phyloP scores from a whole-genome alignment of 73 alveolate genomes.

The Paramecium caudatum region DNA sequence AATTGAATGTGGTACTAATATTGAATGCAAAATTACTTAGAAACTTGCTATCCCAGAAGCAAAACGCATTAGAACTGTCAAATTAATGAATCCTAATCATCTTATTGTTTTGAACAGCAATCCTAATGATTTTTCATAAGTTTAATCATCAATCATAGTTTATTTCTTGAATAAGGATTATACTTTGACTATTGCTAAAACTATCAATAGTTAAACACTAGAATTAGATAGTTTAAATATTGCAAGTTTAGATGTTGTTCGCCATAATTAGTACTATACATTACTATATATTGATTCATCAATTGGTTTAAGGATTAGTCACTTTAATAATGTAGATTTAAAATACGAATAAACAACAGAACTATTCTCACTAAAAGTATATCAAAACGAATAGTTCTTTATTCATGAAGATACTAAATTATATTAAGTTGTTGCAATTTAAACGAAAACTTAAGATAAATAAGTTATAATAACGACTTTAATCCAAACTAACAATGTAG shows the following conservation, averaged over 20 bases:
- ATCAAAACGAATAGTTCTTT: conserved; percentile 2
- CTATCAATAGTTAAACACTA: background rate
- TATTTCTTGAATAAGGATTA: background rate
- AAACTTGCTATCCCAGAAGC: background rate
- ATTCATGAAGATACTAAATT: background rate
- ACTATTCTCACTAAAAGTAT: background rate
- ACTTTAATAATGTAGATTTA: background rate
- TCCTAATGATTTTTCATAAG: background rate
- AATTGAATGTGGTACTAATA: background rate
- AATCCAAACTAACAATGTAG: background rate
- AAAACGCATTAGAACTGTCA: background rate
- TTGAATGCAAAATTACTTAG: background rate
- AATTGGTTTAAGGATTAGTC: background rate
- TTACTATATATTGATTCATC: background rate
- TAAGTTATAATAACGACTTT: background rate
- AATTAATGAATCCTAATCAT: conserved; percentile 1
- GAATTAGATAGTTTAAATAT: background rate
- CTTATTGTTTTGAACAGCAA: background rate
- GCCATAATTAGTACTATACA: background rate
- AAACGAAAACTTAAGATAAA: background rate
- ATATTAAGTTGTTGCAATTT: background rate
- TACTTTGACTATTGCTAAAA: background rate
- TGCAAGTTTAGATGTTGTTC: background rate
- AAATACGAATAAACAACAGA: background rate
- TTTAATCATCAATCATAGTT: background rate